phyloP scores from a whole-genome alignment of 2,329 filamentous ascomycete species.

The Botryotinia calthae region DNA sequence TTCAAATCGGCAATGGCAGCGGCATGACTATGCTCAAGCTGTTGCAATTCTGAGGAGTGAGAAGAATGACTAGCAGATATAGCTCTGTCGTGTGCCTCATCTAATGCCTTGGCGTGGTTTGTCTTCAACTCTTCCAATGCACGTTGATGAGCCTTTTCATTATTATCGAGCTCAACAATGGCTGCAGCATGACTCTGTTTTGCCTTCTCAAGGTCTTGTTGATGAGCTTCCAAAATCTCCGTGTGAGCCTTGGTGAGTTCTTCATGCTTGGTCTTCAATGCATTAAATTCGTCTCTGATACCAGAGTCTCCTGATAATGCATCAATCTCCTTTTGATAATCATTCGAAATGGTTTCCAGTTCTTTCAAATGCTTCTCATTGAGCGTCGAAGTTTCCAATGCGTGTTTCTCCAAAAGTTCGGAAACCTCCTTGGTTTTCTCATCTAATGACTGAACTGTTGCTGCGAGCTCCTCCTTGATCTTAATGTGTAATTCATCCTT shows the following conservation, averaged over 20 bases:
- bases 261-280: conserved; percentile 56
- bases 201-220: conserved; percentile 29
- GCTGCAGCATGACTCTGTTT: conserved; percentile 35
- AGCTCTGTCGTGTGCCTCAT: conserved; percentile 53
- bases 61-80: conserved; percentile 49
- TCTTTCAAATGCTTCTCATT: conserved; percentile 52
- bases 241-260: conserved; percentile 44
- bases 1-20: conserved; percentile 44
- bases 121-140: conserved; percentile 54
- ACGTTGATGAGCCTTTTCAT: conserved; percentile 53
- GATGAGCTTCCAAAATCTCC: conserved; percentile 27
- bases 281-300: conserved; percentile 62
- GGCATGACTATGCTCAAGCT: conserved; percentile 54
- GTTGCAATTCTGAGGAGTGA: conserved; percentile 50
- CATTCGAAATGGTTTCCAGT: conserved; percentile 56
- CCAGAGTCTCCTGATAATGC: conserved; percentile 60
- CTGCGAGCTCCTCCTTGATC: conserved; percentile 35
- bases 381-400: conserved; percentile 44
- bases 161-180: conserved; percentile 42
- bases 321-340: conserved; percentile 65
- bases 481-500: conserved; percentile 37
- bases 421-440: conserved; percentile 39
- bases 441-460: conserved; percentile 34
- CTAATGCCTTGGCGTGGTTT: conserved; percentile 58
- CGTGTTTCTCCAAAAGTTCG: conserved; percentile 54